phyloP scores from a whole-genome alignment of 2,329 filamentous ascomycete species.

The Trichophaea hybrida region DNA sequence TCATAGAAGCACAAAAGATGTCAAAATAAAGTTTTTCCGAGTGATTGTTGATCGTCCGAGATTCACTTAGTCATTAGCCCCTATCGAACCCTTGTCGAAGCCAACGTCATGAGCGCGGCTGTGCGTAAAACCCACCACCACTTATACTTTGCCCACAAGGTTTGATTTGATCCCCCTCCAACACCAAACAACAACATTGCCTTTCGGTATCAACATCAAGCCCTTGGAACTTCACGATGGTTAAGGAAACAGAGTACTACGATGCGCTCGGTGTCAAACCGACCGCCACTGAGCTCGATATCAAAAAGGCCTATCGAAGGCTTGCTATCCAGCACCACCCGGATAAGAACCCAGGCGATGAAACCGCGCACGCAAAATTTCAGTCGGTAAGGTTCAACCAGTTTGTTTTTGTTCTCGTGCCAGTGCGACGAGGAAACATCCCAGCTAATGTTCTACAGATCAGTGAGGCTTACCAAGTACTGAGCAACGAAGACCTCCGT shows the following conservation, averaged over 20 bases:
- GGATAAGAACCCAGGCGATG: constrained; percentile 98
- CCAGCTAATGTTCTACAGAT: constrained; percentile 34
- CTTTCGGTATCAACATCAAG: not conserved
- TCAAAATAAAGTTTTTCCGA: too few species aligned
- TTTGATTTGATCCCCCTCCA: not conserved
- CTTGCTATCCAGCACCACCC: constrained; percentile 65
- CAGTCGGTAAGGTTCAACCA: constrained; percentile 48
- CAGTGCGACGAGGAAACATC: not conserved
- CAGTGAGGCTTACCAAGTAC: constrained; percentile 60
- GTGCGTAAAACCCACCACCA: not conserved
- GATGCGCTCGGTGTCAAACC: constrained; percentile 73
- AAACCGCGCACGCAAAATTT: constrained; percentile 84
- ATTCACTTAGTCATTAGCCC: too few species aligned
- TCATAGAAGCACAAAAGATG: too few species aligned
- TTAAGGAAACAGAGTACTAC: constrained; percentile 66
- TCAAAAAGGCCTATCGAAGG: constrained; percentile 94
- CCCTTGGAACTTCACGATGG: constrained; percentile 42
- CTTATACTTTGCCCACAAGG: not conserved
- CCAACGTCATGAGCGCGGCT: constrained; percentile 4
- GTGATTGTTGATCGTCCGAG: too few species aligned
- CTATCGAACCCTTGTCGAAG: not conserved
- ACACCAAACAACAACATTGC: not conserved
- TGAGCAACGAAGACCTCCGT: constrained; percentile 74
- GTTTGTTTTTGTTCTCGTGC: constrained; percentile 14
- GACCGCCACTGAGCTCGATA: constrained; percentile 76